phyloP scores from a whole-genome alignment of 305 asterid species.

The Solanum chacoense region DNA sequence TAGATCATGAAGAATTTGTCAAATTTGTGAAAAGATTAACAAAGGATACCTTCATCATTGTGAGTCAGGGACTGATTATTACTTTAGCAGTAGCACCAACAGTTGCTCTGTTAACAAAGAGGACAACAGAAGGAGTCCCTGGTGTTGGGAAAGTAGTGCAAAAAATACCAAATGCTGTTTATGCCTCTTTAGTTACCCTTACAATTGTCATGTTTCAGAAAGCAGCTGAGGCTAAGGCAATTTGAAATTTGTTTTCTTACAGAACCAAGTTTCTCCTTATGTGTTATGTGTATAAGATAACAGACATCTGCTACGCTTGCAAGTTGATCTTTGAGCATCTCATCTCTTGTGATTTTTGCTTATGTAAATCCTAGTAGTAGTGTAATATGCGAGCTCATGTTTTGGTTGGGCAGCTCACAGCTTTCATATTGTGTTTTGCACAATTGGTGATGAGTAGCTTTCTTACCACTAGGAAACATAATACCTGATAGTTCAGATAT shows the following conservation, averaged over 20 bases:
- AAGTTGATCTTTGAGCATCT: neutral
- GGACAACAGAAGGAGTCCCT: conserved; percentile 75
- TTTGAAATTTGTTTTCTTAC: neutral
- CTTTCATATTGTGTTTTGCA: neutral
- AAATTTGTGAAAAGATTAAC: conserved; percentile 49
- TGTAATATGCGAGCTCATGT: neutral
- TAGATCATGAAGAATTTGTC: conserved; percentile 62
- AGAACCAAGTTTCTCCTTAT: neutral
- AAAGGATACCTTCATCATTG: conserved; percentile 52
- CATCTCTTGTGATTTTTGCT: neutral
- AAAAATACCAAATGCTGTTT: conserved; percentile 68
- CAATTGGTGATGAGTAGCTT: neutral
- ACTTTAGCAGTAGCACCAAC: conserved; percentile 83
- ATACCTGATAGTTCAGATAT: neutral
- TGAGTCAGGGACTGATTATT: conserved; percentile 67
- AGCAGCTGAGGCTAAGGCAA: conserved; percentile 19
- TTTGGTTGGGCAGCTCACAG: neutral
- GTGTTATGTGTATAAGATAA: neutral
- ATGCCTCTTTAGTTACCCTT: conserved; percentile 73
- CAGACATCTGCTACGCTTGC: neutral
- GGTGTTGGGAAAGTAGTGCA: conserved; percentile 72
- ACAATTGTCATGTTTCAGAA: conserved; percentile 59
- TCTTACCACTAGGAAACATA: neutral
- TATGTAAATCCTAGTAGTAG: neutral
- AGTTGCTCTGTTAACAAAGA: conserved; percentile 66